Evolutionary conservation across 129 eudicot genomes (phyloP), one percentile per base, ranked within the genome.

Genomic region (Tanacetum coccineum): DNA sequence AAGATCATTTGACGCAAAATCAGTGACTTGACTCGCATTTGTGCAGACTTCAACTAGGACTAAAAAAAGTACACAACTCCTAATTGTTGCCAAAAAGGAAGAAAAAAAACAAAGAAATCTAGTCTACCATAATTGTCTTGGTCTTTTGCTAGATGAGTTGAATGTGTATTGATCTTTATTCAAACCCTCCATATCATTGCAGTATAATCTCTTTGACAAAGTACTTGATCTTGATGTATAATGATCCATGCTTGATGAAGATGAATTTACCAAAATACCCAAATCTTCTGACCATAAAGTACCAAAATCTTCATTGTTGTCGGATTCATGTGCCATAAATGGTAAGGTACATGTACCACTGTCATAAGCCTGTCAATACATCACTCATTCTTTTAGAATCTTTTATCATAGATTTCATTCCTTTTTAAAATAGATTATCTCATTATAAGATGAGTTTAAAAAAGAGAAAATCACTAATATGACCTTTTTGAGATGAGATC

Each of bases 281-380:
- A 49, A 49, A 49, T 49, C 54, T 49, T 49, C 54, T 19, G 79
- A 62, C 64, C 67, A 59, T 11, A 68, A 25, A 13, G 62, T 56
- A 12, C 73, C 75, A 75, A 71, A 40, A 68, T 68, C 75, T 42
- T 45, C 59, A 61, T 51, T 50, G 67, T 32, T 70, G 67, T 73
- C 70, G 50, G 75, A 12, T 73, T 72, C 76, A 57, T 67, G 71
- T 36, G 67, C 61, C 75, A 68, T 58, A 26, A 63, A 58, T 39
- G 83, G 83, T 64, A 47, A 70, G 50, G 75, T 59, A 36, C 55
- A 73, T 73, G 72, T 14, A 65, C 78, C 78, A 26, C 59, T 53
- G 25, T 70, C 74, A 74, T 73, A 69, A 64, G 67, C 79, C 77
- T 78, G 78, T 46, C 61, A 48, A 45, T 13, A 32, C 32, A 70